Conservation (phyloP, 495 filamentous ascomycete genomes). For the Penicillium flavigenum region DNA sequence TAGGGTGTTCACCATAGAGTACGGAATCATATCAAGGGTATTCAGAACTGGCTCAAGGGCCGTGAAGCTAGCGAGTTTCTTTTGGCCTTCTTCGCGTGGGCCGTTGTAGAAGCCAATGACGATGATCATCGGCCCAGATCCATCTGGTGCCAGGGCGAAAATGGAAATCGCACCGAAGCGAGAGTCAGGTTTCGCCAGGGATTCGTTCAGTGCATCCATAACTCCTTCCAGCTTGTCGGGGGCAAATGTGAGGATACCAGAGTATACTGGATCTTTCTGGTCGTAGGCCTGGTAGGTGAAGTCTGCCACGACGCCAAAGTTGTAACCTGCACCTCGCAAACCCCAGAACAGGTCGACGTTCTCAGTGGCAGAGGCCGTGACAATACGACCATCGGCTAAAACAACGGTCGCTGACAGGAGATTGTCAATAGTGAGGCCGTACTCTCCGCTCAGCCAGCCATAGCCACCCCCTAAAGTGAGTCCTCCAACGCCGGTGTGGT, state of each 20-base stretch:
- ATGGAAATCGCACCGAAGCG: constrained; percentile 42
- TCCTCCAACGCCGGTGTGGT: constrained; percentile 59
- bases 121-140: constrained; percentile 38
- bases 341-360: constrained; percentile 51
- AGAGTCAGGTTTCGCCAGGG: constrained; percentile 32
- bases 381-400: constrained; percentile 48
- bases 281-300: constrained; percentile 49
- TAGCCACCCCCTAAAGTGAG: constrained; percentile 59
- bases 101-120: constrained; percentile 54
- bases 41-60: constrained; percentile 38
- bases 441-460: constrained; percentile 49
- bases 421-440: constrained; percentile 56
- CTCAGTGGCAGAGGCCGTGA: constrained; percentile 38
- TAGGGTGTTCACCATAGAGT: constrained; percentile 43
- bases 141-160: constrained; percentile 37
- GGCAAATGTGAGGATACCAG: constrained; percentile 46
- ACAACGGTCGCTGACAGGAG: constrained; percentile 50
- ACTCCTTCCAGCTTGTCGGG: constrained; percentile 40
- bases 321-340: constrained; percentile 47
- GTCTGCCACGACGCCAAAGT: constrained; percentile 48
- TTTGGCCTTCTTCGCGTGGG: constrained; percentile 37
- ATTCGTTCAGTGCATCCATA: constrained; percentile 41
- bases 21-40: constrained; percentile 42
- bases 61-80: constrained; percentile 40
- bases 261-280: constrained; percentile 45